Evolutionary conservation across 441 rosid genomes (phyloP), one percentile per base, ranked within the genome.

Genomic region (Aleurites moluccanus): DNA sequence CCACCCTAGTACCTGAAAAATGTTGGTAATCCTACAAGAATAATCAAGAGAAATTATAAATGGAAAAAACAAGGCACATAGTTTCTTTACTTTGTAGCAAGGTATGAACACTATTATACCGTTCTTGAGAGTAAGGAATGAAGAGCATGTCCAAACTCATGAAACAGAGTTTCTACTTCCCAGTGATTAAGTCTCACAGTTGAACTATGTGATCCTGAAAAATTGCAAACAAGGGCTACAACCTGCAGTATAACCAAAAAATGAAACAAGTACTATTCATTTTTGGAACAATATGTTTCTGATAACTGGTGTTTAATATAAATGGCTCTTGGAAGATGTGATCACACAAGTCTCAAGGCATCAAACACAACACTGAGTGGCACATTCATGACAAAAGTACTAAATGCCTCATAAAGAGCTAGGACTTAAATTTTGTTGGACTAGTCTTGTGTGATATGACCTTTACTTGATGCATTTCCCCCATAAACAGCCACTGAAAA

Each of bases 111-210:
- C 20, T 62, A 0, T 15, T 40, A 3, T 73, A 96, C 98, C 87
- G 99, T 96, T 90, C 98, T 87, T 40, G 98, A 96, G 73, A 96
- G 89, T 70, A 96, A 84, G 70, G 97, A 87, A 80, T 96, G 98
- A 68, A 96, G 97, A 63, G 99, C 97, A 74, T 96, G 98, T 56
- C 99, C 98, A 78, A 93, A 96, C 86, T 96, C 99, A 78, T 96
- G 99, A 82, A 96, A 96, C 72, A 96, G 82, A 73, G 95, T 95
- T 86, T 93, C 98, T 73, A 96, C 86, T 84, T 96, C 99, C 50
- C 84, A 82, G 72, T 93, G 99, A 79, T 87, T 91, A 74, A 96
- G 99, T 80, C 85, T 86, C 72, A 88, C 93, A 40, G 76, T 70
- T 50, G 94, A 86, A 81, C 79, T 78, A 67, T 38, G 74, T 27